Evolutionary conservation across 345 rosid species (phyloP), one percentile per base, ranked within the genome.

Genomic region (Citrus medica): DNA sequence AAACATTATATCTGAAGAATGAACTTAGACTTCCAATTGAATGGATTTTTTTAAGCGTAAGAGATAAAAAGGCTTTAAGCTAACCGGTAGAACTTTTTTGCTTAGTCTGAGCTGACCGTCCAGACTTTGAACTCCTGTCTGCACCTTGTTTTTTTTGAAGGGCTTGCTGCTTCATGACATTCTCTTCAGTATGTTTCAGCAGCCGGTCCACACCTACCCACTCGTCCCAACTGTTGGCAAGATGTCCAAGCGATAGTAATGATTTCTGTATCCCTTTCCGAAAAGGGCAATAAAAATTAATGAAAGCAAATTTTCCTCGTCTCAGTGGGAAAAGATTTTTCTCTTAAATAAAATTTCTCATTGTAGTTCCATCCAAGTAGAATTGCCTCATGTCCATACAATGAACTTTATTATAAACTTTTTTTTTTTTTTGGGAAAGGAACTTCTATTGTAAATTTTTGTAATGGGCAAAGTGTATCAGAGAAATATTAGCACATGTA

Each of bases 141-240:
- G 85, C 81, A 8, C 88, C 93, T 78, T 78, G 91, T 79, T 90
- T 92, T 76, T 91, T 89, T 19, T 85, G 86, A 33, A 88, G 84
- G 69, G 86, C 87, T 77, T 84, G 90, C 88, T 89, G 94, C 85
- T 91, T 90, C 82, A 80, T 64, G 40, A 88, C 87, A 82, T 92
- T 91, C 87, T 91, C 97, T 58, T 89, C 88, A 16, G 85, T 87
- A 73, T 84, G 79, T 82, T 94, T 91, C 88, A 89, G 60, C 78
- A 96, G 82, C 69, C 93, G 90, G 22, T 92, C 97, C 17, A 72
- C 79, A 2, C 91, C 93, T 81, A 92, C 95, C 99, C 99, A 94
- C 83, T 96, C 98, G 78, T 96, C 98, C 99, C 97, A 96, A 79
- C 98, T 94, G 97, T 83, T 82, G 79, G 81, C 83, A 86, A 81